phyloP scores from a whole-genome alignment of 805 yeast species.

The Ogataea paraovalis region DNA sequence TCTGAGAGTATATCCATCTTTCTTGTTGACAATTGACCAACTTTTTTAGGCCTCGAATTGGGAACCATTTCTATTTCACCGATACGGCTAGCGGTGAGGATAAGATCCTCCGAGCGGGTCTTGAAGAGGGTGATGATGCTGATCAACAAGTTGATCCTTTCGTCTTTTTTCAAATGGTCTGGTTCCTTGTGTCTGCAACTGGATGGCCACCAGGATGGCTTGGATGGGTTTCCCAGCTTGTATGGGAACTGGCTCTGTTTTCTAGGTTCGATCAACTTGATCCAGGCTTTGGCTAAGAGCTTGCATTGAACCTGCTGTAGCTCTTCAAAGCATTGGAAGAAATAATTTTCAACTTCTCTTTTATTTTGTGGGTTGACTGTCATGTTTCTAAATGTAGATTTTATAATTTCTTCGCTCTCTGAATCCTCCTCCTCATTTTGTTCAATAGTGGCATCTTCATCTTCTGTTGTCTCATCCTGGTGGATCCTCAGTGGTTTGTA shows the following conservation, averaged over 20 bases:
- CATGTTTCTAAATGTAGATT: constrained; percentile 13
- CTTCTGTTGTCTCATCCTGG: background rate
- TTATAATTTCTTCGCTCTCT: constrained; percentile 3
- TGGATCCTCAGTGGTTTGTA: background rate
- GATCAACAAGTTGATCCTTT: constrained; percentile 49
- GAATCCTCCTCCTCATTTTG: background rate
- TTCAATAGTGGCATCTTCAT: background rate
- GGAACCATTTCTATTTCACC: constrained; percentile 17
- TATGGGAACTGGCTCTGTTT: constrained; percentile 66
- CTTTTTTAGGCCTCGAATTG: constrained; percentile 4
- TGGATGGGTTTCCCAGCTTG: constrained; percentile 42
- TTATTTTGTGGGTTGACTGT: constrained; percentile 17
- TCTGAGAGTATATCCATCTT: constrained; percentile 21
- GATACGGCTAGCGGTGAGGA: constrained; percentile 21
- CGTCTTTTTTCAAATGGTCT: constrained; percentile 61
- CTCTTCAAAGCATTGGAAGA: constrained; percentile 31
- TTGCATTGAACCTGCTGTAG: constrained; percentile 57
- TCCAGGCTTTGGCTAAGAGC: constrained; percentile 62
- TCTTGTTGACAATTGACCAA: constrained; percentile 20
- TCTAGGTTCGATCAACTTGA: constrained; percentile 57
- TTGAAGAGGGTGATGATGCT: constrained; percentile 32
- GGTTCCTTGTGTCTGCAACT: constrained; percentile 63
- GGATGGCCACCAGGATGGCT: constrained; percentile 73
- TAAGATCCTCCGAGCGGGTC: constrained; percentile 17
- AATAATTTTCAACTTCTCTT: constrained; percentile 20